Conservation (phyloP, 805 yeast species). For the Ogataea pini region DNA sequence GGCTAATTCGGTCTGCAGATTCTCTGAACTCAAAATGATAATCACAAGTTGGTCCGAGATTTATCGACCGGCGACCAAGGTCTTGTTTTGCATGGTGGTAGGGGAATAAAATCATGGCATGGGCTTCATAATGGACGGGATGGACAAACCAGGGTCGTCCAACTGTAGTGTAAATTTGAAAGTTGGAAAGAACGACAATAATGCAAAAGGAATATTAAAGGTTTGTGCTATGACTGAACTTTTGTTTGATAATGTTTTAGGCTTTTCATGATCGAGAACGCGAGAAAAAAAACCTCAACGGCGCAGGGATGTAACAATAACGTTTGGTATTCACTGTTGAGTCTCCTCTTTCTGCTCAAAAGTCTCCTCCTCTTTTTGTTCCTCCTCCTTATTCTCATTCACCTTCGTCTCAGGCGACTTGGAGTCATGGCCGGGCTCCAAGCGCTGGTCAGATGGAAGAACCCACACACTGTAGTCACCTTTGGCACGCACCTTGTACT, state of each 20-base stretch:
- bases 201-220: constrained; percentile 9
- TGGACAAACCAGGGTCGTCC: constrained; percentile 2
- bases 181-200: not conserved
- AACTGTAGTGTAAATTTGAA: not conserved
- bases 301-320: no score
- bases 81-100: not conserved
- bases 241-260: not conserved
- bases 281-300: not conserved
- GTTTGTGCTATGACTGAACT: constrained; percentile 1
- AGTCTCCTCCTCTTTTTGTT: not conserved
- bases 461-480: constrained; percentile 68
- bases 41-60: constrained; percentile 1
- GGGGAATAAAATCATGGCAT: constrained; percentile 5
- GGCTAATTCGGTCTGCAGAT: not conserved
- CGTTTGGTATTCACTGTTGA: not conserved
- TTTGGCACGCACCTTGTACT: constrained; percentile 56
- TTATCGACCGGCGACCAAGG: not conserved
- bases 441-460: constrained; percentile 53
- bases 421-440: constrained; percentile 44
- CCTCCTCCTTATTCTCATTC: not conserved
- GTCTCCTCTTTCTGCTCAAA: not conserved
- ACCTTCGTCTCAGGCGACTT: constrained; percentile 17
- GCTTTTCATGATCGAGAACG: not conserved
- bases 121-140: constrained; percentile 5
- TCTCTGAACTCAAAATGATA: constrained; percentile 3